These are phyloP conservation scores for Colletotrichum camelliae DNA, from an alignment of 2,329 filamentous ascomycete genomes.

Conservation along the genomic window DNA sequence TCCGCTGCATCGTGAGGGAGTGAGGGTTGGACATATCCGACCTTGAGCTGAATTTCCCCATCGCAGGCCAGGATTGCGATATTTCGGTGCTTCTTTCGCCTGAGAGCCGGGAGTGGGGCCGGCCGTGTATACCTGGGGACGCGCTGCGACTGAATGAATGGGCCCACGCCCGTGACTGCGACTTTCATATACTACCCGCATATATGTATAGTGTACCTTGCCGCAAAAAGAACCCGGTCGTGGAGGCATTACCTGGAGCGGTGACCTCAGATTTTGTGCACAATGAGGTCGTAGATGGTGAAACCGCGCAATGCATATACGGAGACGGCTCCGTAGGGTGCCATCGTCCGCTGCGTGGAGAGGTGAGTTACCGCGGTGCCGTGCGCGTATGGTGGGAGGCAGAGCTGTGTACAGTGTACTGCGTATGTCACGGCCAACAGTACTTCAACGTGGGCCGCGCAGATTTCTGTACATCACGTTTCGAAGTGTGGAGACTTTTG, in stretches of 20 bases:
- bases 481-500: neutral
- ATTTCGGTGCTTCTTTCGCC: neutral
- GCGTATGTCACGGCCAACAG: neutral
- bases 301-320: neutral
- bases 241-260: neutral
- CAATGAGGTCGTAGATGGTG: neutral
- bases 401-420: neutral
- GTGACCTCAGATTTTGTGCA: neutral
- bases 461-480: neutral
- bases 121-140: neutral
- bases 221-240: neutral
- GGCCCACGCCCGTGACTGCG: neutral
- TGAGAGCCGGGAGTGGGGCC: neutral
- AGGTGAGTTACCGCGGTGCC: neutral
- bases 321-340: neutral
- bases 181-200: neutral
- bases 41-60: constrained; percentile 13
- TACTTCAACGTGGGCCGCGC: neutral
- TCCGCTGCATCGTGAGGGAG: neutral
- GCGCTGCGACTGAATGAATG: neutral
- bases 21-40: neutral
- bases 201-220: neutral
- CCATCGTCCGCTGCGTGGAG: neutral
- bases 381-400: neutral
- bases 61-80: constrained; percentile 17